Percentiles rank a stretch among this genome's conserved stretches.
Conservation (phyloP, 805 yeast species). For the Deakozyma indianensis region DNA sequence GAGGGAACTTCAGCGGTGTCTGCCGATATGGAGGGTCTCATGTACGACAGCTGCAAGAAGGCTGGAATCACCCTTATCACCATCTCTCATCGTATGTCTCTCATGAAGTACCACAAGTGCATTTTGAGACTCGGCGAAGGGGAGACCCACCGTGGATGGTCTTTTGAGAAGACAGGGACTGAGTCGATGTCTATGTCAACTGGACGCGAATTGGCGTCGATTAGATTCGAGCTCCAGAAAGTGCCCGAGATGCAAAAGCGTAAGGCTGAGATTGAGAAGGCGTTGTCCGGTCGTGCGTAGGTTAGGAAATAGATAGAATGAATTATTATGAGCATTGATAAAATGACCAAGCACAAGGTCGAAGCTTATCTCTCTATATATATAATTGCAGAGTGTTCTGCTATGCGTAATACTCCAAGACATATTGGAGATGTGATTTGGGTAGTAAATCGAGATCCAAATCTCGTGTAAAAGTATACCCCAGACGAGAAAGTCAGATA, state of each 20-base stretch:
- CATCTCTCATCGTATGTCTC: slow-evolving; percentile 67
- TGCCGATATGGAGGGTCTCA: slow-evolving; percentile 75
- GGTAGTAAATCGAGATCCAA: too few species aligned
- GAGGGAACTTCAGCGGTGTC: slow-evolving; percentile 92
- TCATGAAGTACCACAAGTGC: slow-evolving; percentile 73
- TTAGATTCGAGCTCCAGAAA: slow-evolving; percentile 44
- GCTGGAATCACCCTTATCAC: slow-evolving; percentile 68
- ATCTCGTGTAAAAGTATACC: too few species aligned
- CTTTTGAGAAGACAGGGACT: slow-evolving; percentile 48
- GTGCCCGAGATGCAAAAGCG: slow-evolving; percentile 48
- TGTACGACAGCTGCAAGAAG: slow-evolving; percentile 59
- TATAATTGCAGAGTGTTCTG: too few species aligned
- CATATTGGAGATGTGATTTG: too few species aligned
- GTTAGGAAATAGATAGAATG: too few species aligned
- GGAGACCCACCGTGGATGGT: slow-evolving; percentile 33
- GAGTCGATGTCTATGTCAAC: slow-evolving; percentile 52
- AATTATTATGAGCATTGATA: too few species aligned
- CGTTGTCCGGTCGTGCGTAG: slow-evolving; percentile 14
- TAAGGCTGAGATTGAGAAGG: slow-evolving; percentile 39
- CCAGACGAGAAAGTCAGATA: too few species aligned
- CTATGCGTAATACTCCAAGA: too few species aligned
- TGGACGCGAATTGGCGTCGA: slow-evolving; percentile 60
- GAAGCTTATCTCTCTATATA: too few species aligned
- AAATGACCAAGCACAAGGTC: too few species aligned
- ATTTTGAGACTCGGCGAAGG: slow-evolving; percentile 52